Base-by-base conservation (phyloP, 2,329 filamentous ascomycete genomes). In the Torrubiellomyces zombiae region DNA sequence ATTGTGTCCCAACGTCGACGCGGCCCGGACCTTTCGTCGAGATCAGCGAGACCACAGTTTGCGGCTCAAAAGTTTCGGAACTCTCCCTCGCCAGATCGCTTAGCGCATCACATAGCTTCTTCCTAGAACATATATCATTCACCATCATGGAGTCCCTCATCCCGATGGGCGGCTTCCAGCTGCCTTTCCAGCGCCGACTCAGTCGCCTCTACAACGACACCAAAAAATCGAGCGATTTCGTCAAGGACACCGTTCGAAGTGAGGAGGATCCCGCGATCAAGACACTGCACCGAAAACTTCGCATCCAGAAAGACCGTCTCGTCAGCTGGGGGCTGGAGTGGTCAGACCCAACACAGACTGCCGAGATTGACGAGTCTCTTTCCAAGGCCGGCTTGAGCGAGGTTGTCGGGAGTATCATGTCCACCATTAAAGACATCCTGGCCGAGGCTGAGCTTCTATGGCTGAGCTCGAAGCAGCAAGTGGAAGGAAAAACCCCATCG, bases 321-420 rank as follows among this genome's bases (percentile, higher is more conserved):
- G 71, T 80, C 30, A 75, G 71, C 31, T 86, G 79, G 79, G 79
- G 78, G 0, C 56, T 82, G 26, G 75, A 82, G 46, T 86, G 79
- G 79, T 78, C 72, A 28, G 77, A 83, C 44, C 70, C 74, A 10
- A 65, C 59, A 35, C 64, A 74, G 40, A 61, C 72, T 30, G 66
- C 69, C 39, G 70, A 79, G 46, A 83, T 85, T 33, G 70, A 75
- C 39, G 68, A 73, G 40, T 69, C 67, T 9, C 56, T 75, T 7
- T 78, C 76, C 38, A 73, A 76, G 44, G 74, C 75, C 26, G 79
- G 78, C 13, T 53, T 85, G 28, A 78, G 74, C 30, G 77, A 83
- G 44, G 67, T 80, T 2, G 78, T 85, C 26, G 70, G 71, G 29
- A 81, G 75, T 44, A 77, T 85, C 39, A 71, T 86, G 62, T 68